phyloP scores from a whole-genome alignment of 331 rosid species.

The Spiraea crenata region DNA sequence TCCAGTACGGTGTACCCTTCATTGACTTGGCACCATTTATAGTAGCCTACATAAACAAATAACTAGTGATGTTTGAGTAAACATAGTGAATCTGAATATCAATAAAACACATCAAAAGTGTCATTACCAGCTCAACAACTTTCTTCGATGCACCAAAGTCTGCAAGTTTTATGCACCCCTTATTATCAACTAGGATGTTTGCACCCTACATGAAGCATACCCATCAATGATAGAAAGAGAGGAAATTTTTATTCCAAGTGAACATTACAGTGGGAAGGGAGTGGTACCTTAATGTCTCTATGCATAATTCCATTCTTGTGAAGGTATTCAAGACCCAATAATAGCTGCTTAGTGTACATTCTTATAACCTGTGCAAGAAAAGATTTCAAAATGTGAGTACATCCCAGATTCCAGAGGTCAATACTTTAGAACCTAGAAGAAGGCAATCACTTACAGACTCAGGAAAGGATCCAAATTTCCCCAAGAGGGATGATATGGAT shows the following conservation, averaged over 20 bases:
- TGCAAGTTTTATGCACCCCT: constrained; percentile 83
- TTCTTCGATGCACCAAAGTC: constrained; percentile 86
- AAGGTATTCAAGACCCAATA: constrained; percentile 74
- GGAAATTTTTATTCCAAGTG: neutral
- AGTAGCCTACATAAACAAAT: constrained; percentile 60
- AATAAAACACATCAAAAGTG: neutral
- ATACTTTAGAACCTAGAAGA: neutral
- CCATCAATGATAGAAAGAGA: constrained; percentile 21
- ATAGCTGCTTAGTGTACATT: constrained; percentile 68
- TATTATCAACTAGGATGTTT: constrained; percentile 80
- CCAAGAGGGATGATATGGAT: constrained; percentile 70
- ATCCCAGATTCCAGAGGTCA: constrained; percentile 6
- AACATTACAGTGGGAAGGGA: constrained; percentile 9
- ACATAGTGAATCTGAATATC: constrained; percentile 10
- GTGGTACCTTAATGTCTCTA: constrained; percentile 71
- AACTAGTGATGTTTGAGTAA: constrained; percentile 11
- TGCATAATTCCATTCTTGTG: constrained; percentile 74
- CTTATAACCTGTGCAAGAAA: constrained; percentile 51
- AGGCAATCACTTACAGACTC: constrained; percentile 61
- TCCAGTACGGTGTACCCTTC: constrained; percentile 92
- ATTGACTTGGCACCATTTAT: constrained; percentile 72
- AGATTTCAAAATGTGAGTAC: constrained; percentile 13
- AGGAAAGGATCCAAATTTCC: constrained; percentile 78
- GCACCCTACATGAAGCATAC: constrained; percentile 56
- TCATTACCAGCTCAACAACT: constrained; percentile 76